Percentiles rank a stretch among this genome's conserved stretches.
Evolutionary conservation across 2,329 filamentous ascomycete species (phyloP).

Genomic region (Penicillium sp.): DNA sequence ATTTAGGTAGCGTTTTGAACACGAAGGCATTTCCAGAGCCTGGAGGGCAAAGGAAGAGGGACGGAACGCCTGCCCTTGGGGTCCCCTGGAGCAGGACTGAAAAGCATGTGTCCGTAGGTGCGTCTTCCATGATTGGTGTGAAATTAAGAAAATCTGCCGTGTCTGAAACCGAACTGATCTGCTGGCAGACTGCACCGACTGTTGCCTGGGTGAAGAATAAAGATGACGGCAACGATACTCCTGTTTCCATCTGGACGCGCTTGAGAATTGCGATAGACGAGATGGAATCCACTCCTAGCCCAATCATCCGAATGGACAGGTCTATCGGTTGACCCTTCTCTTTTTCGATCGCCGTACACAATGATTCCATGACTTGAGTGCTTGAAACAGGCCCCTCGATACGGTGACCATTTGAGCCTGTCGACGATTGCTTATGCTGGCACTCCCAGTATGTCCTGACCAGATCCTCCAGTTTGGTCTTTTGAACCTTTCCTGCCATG

Average conservation of each 20-base stretch:
- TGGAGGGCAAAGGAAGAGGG: conserved; percentile 10
- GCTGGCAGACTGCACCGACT: background rate
- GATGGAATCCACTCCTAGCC: conserved; percentile 12
- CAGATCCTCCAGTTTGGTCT: conserved; percentile 2
- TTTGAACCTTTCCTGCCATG: conserved; percentile 9
- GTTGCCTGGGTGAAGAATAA: conserved; percentile 11
- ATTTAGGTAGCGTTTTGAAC: conserved; percentile 6
- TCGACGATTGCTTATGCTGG: background rate
- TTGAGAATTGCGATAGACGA: conserved; percentile 11
- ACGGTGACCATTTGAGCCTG: background rate
- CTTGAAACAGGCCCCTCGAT: background rate
- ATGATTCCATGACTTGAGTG: background rate
- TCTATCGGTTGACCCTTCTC: background rate
- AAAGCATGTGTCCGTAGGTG: background rate
- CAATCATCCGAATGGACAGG: conserved; percentile 5
- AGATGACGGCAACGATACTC: conserved; percentile 7
- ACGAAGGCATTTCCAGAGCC: conserved; percentile 12
- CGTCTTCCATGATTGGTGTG: background rate
- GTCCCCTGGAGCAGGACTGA: conserved; percentile 9
- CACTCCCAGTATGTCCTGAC: background rate
- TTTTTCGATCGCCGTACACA: background rate
- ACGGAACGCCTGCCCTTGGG: conserved; percentile 3
- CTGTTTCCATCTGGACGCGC: conserved; percentile 1
- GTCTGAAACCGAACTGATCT: background rate
- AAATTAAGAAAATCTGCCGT: background rate